These are phyloP conservation scores for Auricularia auricula-judae DNA, from an alignment of 768 basidiomycete genomes.

Conservation along the genomic window DNA sequence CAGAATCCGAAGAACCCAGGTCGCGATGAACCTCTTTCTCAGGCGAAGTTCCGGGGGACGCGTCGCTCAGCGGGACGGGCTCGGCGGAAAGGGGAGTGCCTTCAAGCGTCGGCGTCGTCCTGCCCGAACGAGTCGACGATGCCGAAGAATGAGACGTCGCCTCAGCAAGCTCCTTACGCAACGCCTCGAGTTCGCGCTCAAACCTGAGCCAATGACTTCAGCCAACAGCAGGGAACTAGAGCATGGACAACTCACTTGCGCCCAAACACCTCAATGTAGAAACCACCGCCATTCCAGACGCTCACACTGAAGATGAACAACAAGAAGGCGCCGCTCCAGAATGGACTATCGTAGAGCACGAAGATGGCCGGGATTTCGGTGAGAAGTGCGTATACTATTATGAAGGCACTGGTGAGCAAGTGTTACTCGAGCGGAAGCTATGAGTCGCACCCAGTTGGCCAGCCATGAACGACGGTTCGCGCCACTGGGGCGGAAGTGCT, in stretches of 20 bases:
- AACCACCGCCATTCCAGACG: slow-evolving; percentile 94
- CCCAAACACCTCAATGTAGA: slow-evolving; percentile 94
- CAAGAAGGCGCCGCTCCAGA: slow-evolving; percentile 70
- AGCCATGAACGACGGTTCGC: slow-evolving; percentile 66
- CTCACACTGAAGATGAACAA: slow-evolving; percentile 73
- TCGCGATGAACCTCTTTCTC: not conserved
- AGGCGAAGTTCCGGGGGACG: not conserved
- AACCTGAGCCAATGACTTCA: slow-evolving; percentile 44
- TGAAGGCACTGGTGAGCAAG: slow-evolving; percentile 1
- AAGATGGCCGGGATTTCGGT: slow-evolving; percentile 82
- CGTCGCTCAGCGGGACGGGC: not conserved
- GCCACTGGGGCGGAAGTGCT: slow-evolving; percentile 44
- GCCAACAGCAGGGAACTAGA: not conserved
- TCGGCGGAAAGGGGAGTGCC: not conserved
- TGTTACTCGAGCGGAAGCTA: not conserved
- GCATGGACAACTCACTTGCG: slow-evolving; percentile 59
- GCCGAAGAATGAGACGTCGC: slow-evolving; percentile 19
- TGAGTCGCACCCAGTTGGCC: slow-evolving; percentile 62
- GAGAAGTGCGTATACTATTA: slow-evolving; percentile 66
- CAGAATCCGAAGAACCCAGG: not conserved
- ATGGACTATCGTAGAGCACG: slow-evolving; percentile 67
- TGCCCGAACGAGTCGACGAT: slow-evolving; percentile 32
- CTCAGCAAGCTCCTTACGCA: slow-evolving; percentile 85
- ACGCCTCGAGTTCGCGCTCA: slow-evolving; percentile 80
- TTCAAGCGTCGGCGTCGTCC: slow-evolving; percentile 35